Percentiles rank a stretch among this genome's conserved stretches.
These are phyloP conservation scores for Coniochaeta sp. DNA, from an alignment of 2,329 filamentous ascomycete species.

Conservation along the genomic window DNA sequence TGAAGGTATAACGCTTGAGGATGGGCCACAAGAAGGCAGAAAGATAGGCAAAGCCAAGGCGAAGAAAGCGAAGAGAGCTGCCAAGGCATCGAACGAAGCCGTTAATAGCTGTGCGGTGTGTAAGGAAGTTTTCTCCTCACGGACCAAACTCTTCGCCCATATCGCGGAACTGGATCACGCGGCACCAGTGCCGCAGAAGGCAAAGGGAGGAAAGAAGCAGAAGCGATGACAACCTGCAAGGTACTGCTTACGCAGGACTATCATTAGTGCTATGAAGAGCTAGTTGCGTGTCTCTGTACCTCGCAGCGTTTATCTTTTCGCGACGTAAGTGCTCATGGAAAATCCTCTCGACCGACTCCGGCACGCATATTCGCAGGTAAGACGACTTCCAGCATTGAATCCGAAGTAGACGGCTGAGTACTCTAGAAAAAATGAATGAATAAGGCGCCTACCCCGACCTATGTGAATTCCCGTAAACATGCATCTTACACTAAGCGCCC, in stretches of 20 bases:
- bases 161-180: conserved; percentile 61
- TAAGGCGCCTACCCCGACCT: background rate
- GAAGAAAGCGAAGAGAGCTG: conserved; percentile 41
- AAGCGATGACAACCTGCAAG: conserved; percentile 19
- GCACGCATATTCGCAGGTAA: background rate
- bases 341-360: background rate
- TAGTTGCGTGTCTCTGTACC: background rate
- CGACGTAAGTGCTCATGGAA: background rate
- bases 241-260: background rate
- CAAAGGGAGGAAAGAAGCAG: conserved; percentile 27
- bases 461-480: background rate
- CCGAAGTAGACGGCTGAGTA: background rate
- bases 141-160: conserved; percentile 67
- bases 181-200: conserved; percentile 28
- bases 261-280: background rate
- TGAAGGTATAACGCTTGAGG: conserved; percentile 20
- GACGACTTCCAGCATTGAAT: background rate
- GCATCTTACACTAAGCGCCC: background rate
- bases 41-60: conserved; percentile 45
- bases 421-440: too few species aligned
- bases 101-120: conserved; percentile 39
- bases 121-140: conserved; percentile 45
- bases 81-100: conserved; percentile 25
- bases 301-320: background rate
- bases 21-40: conserved; percentile 17